Percentiles rank a stretch among this genome's conserved stretches.
These are phyloP conservation scores for Vitis vinifera DNA, from an alignment of 164 flowering plant species.

Conservation along the genomic window ASM3070453v1 NC_081818.1:21344001-21344500, in stretches of 20 bases:
- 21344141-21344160: constrained; percentile 92
- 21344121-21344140: constrained; percentile 94
- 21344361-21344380: constrained; percentile 49
- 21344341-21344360: constrained; percentile 44
- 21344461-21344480: constrained; percentile 60
- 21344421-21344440: constrained; percentile 79
- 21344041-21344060: constrained; percentile 51
- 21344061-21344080: constrained; percentile 61
- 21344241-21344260: constrained; percentile 77
- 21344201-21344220: constrained; percentile 97
- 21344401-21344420: constrained; percentile 70
- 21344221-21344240: constrained; percentile 90
- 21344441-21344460: constrained; percentile 82
- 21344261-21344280: constrained; percentile 96
- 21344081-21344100: constrained; percentile 79
- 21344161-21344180: constrained; percentile 96
- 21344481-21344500: constrained; percentile 83
- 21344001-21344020: constrained; percentile 87
- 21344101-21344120: constrained; percentile 64
- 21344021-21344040: constrained; percentile 54
- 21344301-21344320: constrained; percentile 97
- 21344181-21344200: constrained; percentile 89
- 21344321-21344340: constrained; percentile 71
- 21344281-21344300: constrained; percentile 94
- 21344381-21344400: constrained; percentile 79